A percentile compares a stretch with the other conserved stretches of the same genome.
phyloP scores from a whole-genome alignment of 768 basidiomycete genomes.

The Clavulina sp. region DNA sequence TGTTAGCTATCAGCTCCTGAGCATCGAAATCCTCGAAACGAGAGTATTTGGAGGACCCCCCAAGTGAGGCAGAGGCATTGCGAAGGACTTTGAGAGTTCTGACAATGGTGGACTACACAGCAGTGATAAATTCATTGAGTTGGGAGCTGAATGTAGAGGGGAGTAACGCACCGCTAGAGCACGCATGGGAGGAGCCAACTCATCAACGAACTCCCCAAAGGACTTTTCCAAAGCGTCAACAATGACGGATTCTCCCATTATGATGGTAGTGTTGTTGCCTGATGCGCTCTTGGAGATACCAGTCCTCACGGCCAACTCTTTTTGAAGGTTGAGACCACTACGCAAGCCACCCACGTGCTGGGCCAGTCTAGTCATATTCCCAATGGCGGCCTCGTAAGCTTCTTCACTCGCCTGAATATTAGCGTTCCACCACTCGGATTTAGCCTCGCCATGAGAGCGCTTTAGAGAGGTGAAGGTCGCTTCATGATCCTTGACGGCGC shows the following conservation, averaged over 20 bases:
- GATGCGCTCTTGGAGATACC: no score
- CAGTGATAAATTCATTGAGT: neutral
- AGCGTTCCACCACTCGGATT: slow-evolving; percentile 52
- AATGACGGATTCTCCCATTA: slow-evolving; percentile 22
- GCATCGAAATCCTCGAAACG: slow-evolving; percentile 37
- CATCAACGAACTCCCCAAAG: slow-evolving; percentile 66
- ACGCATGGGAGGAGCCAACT: slow-evolving; percentile 59
- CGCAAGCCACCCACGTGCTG: slow-evolving; percentile 87
- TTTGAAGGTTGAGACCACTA: slow-evolving; percentile 68
- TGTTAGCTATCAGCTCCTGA: slow-evolving; percentile 39
- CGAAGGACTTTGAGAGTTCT: slow-evolving; percentile 43
- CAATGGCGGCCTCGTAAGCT: slow-evolving; percentile 76
- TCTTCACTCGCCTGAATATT: slow-evolving; percentile 20
- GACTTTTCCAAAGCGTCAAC: slow-evolving; percentile 46
- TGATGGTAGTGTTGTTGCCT: neutral
- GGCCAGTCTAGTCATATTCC: slow-evolving; percentile 72
- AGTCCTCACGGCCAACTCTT: slow-evolving; percentile 45
- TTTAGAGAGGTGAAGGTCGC: slow-evolving; percentile 80
- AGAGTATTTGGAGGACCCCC: neutral
- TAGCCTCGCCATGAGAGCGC: slow-evolving; percentile 70
- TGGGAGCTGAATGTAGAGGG: neutral
- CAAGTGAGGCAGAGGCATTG: slow-evolving; percentile 25
- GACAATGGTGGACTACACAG: slow-evolving; percentile 39
- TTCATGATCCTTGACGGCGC: slow-evolving; percentile 73
- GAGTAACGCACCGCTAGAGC: slow-evolving; percentile 43